Percentiles rank a stretch among this genome's conserved stretches.
Evolutionary conservation across 1,139 yeast genomes (phyloP).

Genomic region (Williopsis jadinii): DNA sequence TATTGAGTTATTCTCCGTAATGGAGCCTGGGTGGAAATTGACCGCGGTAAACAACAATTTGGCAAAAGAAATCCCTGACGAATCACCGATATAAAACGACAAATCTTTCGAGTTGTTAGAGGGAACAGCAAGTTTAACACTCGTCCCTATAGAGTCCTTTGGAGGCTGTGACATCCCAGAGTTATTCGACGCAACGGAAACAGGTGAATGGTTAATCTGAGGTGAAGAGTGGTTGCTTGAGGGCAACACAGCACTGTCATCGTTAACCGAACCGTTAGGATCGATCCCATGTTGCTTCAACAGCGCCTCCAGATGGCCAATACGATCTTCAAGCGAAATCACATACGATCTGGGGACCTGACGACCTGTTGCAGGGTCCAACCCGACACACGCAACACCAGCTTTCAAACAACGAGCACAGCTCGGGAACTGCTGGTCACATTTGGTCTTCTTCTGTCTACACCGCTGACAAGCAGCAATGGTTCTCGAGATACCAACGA

Average conservation of each 20-base stretch:
- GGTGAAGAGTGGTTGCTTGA: conserved; percentile 11
- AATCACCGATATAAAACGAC: conserved; percentile 39
- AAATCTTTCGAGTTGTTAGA: conserved; percentile 16
- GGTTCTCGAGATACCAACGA: conserved; percentile 39
- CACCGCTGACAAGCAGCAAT: conserved; percentile 84
- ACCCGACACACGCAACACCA: conserved; percentile 67
- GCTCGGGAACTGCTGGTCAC: conserved; percentile 78
- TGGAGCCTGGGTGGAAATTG: conserved; percentile 39
- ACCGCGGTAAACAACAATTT: conserved; percentile 71
- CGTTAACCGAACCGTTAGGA: conserved; percentile 10
- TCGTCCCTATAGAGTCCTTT: conserved; percentile 15
- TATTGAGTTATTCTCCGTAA: conserved; percentile 22
- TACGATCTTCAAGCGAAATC: conserved; percentile 60
- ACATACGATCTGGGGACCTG: conserved; percentile 81
- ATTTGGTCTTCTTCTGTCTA: conserved; percentile 67
- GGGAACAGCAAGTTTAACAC: conserved; percentile 15
- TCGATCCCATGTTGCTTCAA: conserved; percentile 38
- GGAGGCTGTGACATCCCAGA: conserved; percentile 8
- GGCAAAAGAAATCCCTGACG: conserved; percentile 67
- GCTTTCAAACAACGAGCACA: conserved; percentile 68
- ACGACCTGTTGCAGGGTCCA: conserved; percentile 84
- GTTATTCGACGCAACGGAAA: conserved; percentile 12
- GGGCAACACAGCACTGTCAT: neutral
- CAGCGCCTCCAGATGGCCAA: conserved; percentile 46
- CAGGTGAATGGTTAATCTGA: conserved; percentile 4